Conservation (phyloP, 306 rosid species). For the Hippophae rhamnoides region DNA sequence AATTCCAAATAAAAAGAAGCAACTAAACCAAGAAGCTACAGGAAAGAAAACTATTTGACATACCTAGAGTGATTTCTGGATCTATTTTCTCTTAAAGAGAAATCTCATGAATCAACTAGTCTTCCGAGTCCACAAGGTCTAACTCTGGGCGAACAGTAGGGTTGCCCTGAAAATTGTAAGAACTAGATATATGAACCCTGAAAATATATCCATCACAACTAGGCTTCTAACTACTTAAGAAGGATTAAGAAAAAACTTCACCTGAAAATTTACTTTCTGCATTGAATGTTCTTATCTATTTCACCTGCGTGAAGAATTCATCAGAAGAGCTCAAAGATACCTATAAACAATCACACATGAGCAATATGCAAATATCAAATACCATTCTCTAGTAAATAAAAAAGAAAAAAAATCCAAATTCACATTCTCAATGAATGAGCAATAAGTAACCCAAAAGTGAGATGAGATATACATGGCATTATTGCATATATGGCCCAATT, state of each 20-base stretch:
- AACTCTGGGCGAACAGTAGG: conserved; percentile 35
- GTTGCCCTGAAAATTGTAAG: neutral
- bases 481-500: no score
- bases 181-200: no score
- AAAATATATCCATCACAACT: no score
- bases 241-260: conserved; percentile 17
- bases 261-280: conserved; percentile 59
- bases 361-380: neutral
- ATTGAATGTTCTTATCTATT: conserved; percentile 79
- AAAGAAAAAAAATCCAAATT: no score
- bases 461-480: no score
- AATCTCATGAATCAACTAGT: conserved; percentile 27
- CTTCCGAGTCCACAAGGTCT: conserved; percentile 32
- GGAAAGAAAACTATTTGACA: no score
- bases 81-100: conserved; percentile 32
- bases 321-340: conserved; percentile 92
- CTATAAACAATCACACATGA: conserved; percentile 21
- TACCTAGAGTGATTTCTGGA: conserved; percentile 31
- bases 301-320: conserved; percentile 98
- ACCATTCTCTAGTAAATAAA: neutral
- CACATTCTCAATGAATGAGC: no score
- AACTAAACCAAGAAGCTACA: no score
- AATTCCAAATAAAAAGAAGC: no score
- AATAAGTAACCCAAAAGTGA: no score
- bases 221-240: conserved; percentile 4